A percentile compares a stretch with the other conserved stretches of the same genome.
These are phyloP conservation scores for Aspergillus sp. DNA, from an alignment of 2,329 filamentous ascomycete genomes.

Conservation along the genomic window DNA sequence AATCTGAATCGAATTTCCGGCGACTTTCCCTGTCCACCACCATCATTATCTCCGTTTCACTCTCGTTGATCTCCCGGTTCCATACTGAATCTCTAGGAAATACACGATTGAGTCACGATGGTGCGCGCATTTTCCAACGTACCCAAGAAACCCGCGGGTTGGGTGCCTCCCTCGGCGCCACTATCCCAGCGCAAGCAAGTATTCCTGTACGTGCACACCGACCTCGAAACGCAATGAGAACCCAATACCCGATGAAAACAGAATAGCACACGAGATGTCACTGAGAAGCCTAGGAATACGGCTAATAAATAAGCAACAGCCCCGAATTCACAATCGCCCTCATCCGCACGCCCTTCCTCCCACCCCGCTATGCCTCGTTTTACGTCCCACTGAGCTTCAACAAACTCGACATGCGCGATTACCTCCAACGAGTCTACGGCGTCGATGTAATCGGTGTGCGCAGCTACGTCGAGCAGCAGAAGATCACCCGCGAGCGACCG, in stretches of 20 bases:
- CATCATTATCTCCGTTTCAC: not conserved
- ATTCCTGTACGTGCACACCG: constrained; percentile 46
- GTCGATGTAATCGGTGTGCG: constrained; percentile 66
- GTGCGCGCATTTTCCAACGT: constrained; percentile 22
- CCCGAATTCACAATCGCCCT: constrained; percentile 75
- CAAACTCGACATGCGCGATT: constrained; percentile 94
- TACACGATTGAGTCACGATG: constrained; percentile 16
- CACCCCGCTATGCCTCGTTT: constrained; percentile 80
- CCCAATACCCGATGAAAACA: too few species aligned
- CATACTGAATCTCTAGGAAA: too few species aligned
- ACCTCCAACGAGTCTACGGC: constrained; percentile 78
- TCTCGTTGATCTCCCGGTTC: not conserved
- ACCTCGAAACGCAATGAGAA: too few species aligned
- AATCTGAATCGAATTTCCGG: constrained; percentile 4
- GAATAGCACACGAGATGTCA: too few species aligned
- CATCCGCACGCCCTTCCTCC: constrained; percentile 61
- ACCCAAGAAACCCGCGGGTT: constrained; percentile 18
- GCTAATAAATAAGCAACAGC: constrained; percentile 38
- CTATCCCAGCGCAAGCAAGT: constrained; percentile 36
- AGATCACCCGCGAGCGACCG: constrained; percentile 41
- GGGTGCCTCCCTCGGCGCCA: constrained; percentile 19
- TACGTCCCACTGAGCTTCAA: constrained; percentile 83
- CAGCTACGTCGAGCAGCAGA: constrained; percentile 67
- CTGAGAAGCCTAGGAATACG: too few species aligned
- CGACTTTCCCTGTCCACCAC: constrained; percentile 1